Conservation (phyloP, 768 basidiomycete species). For the Leccinum subgranulosum region DNA sequence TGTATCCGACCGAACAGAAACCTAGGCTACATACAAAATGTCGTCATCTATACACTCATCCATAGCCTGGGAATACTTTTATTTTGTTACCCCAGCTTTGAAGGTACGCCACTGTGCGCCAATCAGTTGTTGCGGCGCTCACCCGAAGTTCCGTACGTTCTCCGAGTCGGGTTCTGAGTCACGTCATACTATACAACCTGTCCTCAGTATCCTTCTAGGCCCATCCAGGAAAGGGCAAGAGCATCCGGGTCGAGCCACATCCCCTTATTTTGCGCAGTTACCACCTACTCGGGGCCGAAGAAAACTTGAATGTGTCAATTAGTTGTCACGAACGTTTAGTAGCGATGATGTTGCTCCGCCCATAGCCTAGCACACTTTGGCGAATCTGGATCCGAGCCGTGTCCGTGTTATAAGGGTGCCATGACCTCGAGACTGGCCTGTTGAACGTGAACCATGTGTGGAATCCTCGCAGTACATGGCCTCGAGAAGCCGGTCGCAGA, state of each 20-base stretch:
- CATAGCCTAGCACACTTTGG: neutral
- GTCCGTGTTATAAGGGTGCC: neutral
- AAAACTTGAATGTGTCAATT: neutral
- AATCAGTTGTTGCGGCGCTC: neutral
- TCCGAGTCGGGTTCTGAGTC: too few relatives aligned
- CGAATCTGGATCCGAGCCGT: neutral
- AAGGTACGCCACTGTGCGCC: neutral
- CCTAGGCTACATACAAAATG: too few relatives aligned
- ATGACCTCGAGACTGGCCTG: neutral
- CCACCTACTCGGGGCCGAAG: neutral
- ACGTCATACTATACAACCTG: too few relatives aligned
- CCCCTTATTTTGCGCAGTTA: too few relatives aligned
- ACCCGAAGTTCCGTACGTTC: neutral
- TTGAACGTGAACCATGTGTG: slow-evolving; percentile 63
- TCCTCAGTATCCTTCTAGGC: neutral
- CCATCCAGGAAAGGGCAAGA: neutral
- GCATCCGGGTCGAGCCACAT: too few relatives aligned
- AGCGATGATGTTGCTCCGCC: neutral
- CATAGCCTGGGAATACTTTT: neutral
- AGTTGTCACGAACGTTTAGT: neutral
- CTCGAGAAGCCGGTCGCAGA: slow-evolving; percentile 66
- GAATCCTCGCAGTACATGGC: slow-evolving; percentile 85
- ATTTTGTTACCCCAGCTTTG: neutral
- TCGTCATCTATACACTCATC: neutral
- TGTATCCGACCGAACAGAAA: neutral